Base-by-base conservation (phyloP, 177 flowering plant species). In the Vitis hybrid region DNA sequence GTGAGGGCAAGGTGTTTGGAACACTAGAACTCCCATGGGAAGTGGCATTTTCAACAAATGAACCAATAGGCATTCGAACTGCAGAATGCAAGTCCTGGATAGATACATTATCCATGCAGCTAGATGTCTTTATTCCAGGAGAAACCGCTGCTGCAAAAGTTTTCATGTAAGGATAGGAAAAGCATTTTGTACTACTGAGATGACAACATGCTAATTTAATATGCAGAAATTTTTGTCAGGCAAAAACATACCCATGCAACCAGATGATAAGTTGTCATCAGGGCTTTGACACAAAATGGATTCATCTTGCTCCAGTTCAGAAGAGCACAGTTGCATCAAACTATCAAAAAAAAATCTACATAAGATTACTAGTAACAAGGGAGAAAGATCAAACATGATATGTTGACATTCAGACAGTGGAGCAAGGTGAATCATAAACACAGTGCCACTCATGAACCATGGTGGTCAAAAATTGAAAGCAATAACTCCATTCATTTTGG, bases 231-330 rank as follows among this genome's bases (percentile, higher is more conserved):
- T 31, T 15, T 3, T 49, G 4, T 64, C 51, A 62, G 60, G 3
- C n/a, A 52, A 51, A 68, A 49, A 14, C 71, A 60, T 80, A 80
- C 83, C 76, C 29, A 58, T 66, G 65, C 64, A 64, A 56, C 66
- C 69, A n/a, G 73, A 63, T 19, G 74, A 59, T 13, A 72, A 66
- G 45, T 66, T 69, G 65, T 61, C 74, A 59, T 72, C 22, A 63
- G 74, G 70, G 70, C 74, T 79, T 60, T 65, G 75, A 72, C 53
- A 69, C 21, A 71, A 13, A 69, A 49, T 70, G 2, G 66, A 11
- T 61, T 75, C 79, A 48, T 73, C 79, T 72, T 72, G 79, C 51
- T 73, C 78, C 59, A 66, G 74, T 60, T 67, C 83, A 21, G 69
- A 70, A 74, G 69, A 58, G 14, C 69, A 64, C 52, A 63, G 77